Percentiles rank a stretch among this genome's conserved stretches.
phyloP scores from a whole-genome alignment of 1,284 basidiomycete genomes.

The Ceratobasidium papillatum region DNA sequence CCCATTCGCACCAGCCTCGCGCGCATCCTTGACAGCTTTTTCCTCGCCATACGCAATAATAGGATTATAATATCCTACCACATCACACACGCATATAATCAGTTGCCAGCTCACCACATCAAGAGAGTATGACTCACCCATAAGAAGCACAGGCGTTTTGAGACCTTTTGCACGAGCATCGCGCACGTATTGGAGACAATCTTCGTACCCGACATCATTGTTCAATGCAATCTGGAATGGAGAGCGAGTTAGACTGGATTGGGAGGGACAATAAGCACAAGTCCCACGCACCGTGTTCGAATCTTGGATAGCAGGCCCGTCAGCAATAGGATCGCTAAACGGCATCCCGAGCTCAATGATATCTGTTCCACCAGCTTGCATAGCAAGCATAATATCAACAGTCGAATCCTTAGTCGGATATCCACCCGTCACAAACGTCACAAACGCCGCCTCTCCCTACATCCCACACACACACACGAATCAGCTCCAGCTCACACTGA shows the following conservation, averaged over 20 bases:
- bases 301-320: conserved; percentile 91
- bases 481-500: conserved; percentile 42
- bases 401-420: conserved; percentile 83
- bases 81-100: conserved; percentile 3
- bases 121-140: conserved; percentile 69
- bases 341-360: conserved; percentile 97
- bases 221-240: conserved; percentile 83
- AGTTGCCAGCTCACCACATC: background rate
- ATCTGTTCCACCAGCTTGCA: conserved; percentile 93
- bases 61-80: conserved; percentile 93
- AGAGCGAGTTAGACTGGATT: conserved; percentile 18
- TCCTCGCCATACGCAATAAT: conserved; percentile 95
- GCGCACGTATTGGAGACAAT: conserved; percentile 77
- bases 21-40: conserved; percentile 88
- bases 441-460: conserved; percentile 75
- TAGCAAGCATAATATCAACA: conserved; percentile 86
- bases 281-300: conserved; percentile 78
- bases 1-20: conserved; percentile 91
- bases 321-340: conserved; percentile 96
- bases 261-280: conserved; percentile 16
- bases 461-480: too few relatives aligned
- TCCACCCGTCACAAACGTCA: conserved; percentile 93
- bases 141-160: conserved; percentile 87
- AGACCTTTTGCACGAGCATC: conserved; percentile 86
- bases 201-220: conserved; percentile 78